phyloP scores from a whole-genome alignment of 305 asterid genomes.

The Solanum hybrid region DNA sequence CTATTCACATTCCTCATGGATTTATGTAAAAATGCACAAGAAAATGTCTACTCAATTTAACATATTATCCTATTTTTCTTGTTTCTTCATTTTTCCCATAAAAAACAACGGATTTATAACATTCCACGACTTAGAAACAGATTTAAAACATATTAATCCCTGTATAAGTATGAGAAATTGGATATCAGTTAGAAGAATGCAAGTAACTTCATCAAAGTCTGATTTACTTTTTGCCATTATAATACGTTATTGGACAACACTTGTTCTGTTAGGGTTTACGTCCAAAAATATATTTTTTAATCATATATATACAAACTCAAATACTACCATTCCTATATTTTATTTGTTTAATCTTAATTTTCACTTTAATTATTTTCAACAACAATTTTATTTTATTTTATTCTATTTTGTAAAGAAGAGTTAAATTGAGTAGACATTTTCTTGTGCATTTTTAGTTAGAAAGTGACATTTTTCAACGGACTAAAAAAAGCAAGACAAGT shows the following conservation, averaged over 20 bases:
- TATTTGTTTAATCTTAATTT: too few relatives aligned
- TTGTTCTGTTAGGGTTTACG: neutral
- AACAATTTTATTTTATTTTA: too few relatives aligned
- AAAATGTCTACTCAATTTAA: neutral
- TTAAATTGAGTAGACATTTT: too few relatives aligned
- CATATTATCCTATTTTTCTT: neutral
- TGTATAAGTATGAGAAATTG: neutral
- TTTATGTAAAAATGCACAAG: too few relatives aligned
- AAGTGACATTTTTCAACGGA: neutral
- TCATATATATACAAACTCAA: neutral
- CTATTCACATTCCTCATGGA: neutral
- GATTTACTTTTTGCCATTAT: neutral
- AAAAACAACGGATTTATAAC: neutral
- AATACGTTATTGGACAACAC: too few relatives aligned
- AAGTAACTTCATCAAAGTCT: neutral
- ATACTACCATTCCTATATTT: too few relatives aligned
- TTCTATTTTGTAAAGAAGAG: too few relatives aligned
- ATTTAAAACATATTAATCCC: neutral
- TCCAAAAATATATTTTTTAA: neutral
- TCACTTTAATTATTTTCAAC: too few relatives aligned
- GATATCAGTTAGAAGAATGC: neutral
- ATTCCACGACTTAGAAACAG: neutral
- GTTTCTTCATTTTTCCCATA: neutral
- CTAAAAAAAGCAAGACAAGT: too few relatives aligned
- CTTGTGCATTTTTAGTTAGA: too few relatives aligned